These are phyloP conservation scores for Russula ochroleuca DNA, from an alignment of 768 basidiomycete species.

Conservation along the genomic window DNA sequence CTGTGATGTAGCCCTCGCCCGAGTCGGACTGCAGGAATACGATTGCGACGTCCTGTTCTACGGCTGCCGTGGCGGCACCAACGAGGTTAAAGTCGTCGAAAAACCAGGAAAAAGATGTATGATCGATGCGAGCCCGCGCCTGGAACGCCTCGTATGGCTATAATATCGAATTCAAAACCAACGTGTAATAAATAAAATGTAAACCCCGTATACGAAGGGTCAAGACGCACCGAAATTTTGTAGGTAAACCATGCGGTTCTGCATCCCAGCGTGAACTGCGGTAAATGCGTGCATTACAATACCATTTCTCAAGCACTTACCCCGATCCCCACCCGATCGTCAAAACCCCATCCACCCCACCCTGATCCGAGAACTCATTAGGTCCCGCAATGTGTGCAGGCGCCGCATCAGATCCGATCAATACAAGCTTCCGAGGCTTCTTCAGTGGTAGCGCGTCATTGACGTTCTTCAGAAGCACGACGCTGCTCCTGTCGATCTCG, in stretches of 20 bases:
- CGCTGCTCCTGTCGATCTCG: constrained; percentile 68
- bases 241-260: constrained; percentile 74
- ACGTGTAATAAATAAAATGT: not conserved
- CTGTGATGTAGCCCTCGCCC: constrained; percentile 33
- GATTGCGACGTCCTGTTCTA: constrained; percentile 47
- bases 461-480: constrained; percentile 72
- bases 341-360: constrained; percentile 54
- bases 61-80: constrained; percentile 41
- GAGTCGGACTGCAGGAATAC: constrained; percentile 43
- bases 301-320: constrained; percentile 13
- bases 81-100: constrained; percentile 66
- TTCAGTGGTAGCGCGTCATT: constrained; percentile 52
- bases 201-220: not conserved
- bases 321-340: constrained; percentile 95
- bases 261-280: constrained; percentile 22
- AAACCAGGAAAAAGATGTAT: constrained; percentile 63
- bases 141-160: constrained; percentile 82
- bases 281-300: not conserved
- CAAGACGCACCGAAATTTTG: constrained; percentile 57
- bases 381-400: constrained; percentile 41
- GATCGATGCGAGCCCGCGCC: constrained; percentile 58
- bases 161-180: no score
- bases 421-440: constrained; percentile 54
- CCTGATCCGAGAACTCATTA: constrained; percentile 45
- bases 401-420: constrained; percentile 56